Percentiles rank a stretch among this genome's conserved stretches.
Conservation (phyloP, 495 filamentous ascomycete genomes). For the Xylaria castorea region DNA sequence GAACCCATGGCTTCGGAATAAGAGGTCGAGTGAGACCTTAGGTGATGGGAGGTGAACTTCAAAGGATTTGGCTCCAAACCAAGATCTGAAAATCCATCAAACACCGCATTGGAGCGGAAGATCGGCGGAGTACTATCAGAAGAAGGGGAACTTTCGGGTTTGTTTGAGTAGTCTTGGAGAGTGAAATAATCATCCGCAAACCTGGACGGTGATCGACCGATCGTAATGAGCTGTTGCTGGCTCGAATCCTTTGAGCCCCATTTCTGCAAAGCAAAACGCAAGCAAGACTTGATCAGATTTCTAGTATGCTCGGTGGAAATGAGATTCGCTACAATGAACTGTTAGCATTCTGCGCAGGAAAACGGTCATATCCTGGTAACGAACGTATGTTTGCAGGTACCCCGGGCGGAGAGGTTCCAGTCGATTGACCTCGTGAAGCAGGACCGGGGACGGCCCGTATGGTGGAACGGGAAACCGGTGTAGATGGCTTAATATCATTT, state of each 20-base stretch:
- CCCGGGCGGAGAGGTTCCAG: constrained; percentile 5
- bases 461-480: constrained; percentile 27
- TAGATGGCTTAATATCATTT: constrained; percentile 73
- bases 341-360: constrained; percentile 5
- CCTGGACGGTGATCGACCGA: constrained; percentile 26
- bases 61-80: constrained; percentile 42
- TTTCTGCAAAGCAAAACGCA: constrained; percentile 36
- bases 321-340: constrained; percentile 29
- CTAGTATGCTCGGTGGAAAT: constrained; percentile 40
- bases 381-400: constrained; percentile 14
- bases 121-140: constrained; percentile 32
- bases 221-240: constrained; percentile 3
- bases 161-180: constrained; percentile 27
- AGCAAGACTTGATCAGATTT: constrained; percentile 34
- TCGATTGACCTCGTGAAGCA: constrained; percentile 27
- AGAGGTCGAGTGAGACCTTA: constrained; percentile 49
- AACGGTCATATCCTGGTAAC: background rate
- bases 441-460: constrained; percentile 26
- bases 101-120: constrained; percentile 35
- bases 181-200: constrained; percentile 31
- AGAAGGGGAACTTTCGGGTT: constrained; percentile 32
- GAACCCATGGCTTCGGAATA: constrained; percentile 44
- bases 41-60: constrained; percentile 32
- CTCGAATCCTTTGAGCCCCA: constrained; percentile 28
- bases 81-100: constrained; percentile 35